Evolutionary conservation across 345 rosid genomes (phyloP).

Genomic region (Erysimum cheiranthoides): DNA sequence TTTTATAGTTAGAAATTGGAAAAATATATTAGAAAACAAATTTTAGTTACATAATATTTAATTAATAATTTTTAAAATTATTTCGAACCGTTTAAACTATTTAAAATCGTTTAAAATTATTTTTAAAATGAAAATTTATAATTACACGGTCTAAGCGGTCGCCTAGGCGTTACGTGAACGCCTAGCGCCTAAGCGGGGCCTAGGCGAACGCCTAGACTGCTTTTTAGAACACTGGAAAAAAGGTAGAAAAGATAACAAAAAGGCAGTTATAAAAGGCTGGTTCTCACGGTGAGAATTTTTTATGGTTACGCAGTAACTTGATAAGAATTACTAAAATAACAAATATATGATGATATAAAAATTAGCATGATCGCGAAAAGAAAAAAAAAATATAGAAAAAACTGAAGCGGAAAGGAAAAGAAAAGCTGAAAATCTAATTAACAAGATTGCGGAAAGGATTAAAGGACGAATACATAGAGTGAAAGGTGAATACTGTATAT

Average conservation of each 20-base stretch:
- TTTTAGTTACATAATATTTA: too few species aligned
- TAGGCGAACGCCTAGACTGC: too few species aligned
- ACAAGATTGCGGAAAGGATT: constrained; percentile 24
- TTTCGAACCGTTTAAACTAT: too few species aligned
- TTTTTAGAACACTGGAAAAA: too few species aligned
- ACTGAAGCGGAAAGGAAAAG: constrained; percentile 27
- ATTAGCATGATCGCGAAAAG: constrained; percentile 7
- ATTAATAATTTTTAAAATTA: too few species aligned
- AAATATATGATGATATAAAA: neutral
- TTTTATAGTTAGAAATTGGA: too few species aligned
- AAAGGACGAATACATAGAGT: constrained; percentile 6
- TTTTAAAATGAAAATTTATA: too few species aligned
- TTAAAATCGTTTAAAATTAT: too few species aligned
- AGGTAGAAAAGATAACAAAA: neutral
- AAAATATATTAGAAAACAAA: too few species aligned
- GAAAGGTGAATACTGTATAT: constrained; percentile 6
- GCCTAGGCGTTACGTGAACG: too few species aligned
- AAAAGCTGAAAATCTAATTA: constrained; percentile 26
- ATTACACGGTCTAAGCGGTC: too few species aligned
- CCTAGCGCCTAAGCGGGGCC: too few species aligned
- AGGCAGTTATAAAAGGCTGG: constrained; percentile 31
- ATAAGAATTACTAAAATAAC: constrained; percentile 2
- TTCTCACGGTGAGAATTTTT: constrained; percentile 16
- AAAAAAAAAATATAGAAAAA: neutral
- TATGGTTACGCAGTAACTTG: neutral